Evolutionary conservation across 2,329 filamentous ascomycete genomes (phyloP), one percentile per base, ranked within the genome.

Genomic region (Emergomyces orientalis): DNA sequence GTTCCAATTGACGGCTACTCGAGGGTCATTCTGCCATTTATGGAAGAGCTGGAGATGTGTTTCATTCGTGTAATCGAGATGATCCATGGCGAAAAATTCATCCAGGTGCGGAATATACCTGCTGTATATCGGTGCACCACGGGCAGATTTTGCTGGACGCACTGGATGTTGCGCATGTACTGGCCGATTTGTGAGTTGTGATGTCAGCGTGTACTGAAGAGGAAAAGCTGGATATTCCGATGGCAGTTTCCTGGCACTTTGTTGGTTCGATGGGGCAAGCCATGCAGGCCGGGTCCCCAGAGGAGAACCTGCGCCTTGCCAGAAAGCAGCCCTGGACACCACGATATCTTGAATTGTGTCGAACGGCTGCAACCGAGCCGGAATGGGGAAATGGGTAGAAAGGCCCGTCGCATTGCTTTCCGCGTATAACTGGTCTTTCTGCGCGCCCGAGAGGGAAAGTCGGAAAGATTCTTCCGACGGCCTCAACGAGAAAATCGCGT

Each of bases 1-100:
- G 71, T 90, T 89, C 89, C 89, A 92, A 3, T 88, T 88, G 70
- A 87, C 84, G 3, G 88, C 88, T 39, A 93, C 89, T 59, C 89
- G 87, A 60, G 89, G 89, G 71, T 92, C 89, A 71, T 93, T 93
- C 75, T 91, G 89, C 89, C 89, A 93, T 63, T 80, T 81, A 75
- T 91, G 86, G 79, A 93, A 92, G 5, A 90, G 79, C 19, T 79
- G 76, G 59, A 92, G 76, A 74, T 93, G 88, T 69, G 84, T 80
- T 1, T 78, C 71, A 69, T 89, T 78, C 39, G 80, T 70, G 75
- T 84, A 89, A 72, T 92, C 86, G 1, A 93, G 80, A 13, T 84
- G 85, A n/a, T 88, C 80, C 79, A 92, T 88, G 64, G 86, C 89
- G 73, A 92, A 92, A 67, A 84, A 88, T 78, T 92, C 87, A 65